A percentile compares a stretch with the other conserved stretches of the same genome.
Evolutionary conservation across 73 alveolate species (phyloP).

Genomic region (Paramecium sonneborni): DNA sequence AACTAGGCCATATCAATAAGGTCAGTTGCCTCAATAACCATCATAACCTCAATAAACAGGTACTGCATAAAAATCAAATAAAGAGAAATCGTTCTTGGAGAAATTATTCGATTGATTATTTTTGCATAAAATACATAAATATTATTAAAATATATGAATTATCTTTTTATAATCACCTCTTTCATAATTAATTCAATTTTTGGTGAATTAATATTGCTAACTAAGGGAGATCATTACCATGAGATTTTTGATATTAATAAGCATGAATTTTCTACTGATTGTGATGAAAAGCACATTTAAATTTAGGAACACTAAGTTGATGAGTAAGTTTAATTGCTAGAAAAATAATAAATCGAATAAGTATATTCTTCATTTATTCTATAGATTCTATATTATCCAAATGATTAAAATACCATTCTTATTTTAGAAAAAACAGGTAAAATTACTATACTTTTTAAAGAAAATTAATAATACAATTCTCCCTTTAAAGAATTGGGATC

Average conservation of each 20-base stretch:
- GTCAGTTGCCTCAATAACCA: background rate
- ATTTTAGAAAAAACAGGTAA: background rate
- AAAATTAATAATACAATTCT: background rate
- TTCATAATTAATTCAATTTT: background rate
- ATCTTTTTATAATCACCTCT: background rate
- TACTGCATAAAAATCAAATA: background rate
- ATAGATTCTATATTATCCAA: constrained; percentile 25
- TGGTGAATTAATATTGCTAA: background rate
- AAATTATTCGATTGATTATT: constrained; percentile 45
- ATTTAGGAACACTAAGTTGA: background rate
- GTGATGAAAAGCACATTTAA: background rate
- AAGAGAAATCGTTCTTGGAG: constrained; percentile 54
- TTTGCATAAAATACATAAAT: background rate
- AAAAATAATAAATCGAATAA: background rate
- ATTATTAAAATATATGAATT: background rate
- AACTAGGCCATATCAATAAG: constrained; percentile 15
- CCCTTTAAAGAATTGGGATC: background rate
- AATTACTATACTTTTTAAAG: background rate
- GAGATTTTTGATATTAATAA: background rate
- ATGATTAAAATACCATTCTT: background rate
- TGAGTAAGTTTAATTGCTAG: background rate
- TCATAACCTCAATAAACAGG: background rate
- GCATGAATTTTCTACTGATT: background rate
- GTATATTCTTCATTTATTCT: background rate
- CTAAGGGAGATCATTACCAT: background rate